Conservation (phyloP, 1,284 basidiomycete genomes). For the Trichosporon inkin region DNA sequence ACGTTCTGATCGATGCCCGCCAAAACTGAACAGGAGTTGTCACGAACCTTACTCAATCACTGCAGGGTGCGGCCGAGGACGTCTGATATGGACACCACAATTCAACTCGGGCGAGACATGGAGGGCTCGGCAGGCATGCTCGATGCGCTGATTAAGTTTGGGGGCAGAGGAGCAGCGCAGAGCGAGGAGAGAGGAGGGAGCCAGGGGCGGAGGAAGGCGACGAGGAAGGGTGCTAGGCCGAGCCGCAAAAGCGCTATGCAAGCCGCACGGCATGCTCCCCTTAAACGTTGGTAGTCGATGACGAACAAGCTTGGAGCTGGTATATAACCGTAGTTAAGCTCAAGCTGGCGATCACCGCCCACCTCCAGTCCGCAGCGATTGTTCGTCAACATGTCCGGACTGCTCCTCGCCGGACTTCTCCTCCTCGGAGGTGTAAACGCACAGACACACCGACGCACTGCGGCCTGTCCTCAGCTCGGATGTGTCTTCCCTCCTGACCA, state of each 20-base stretch:
- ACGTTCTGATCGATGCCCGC: neutral
- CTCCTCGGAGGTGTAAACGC: conserved; percentile 31
- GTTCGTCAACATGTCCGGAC: neutral
- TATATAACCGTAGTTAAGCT: neutral
- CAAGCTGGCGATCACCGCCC: neutral
- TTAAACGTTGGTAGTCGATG: too few relatives aligned
- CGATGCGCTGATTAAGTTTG: conserved; percentile 6
- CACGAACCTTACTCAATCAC: neutral
- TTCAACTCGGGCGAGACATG: neutral
- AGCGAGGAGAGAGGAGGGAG: too few relatives aligned
- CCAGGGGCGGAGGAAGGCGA: too few relatives aligned
- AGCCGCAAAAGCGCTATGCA: too few relatives aligned
- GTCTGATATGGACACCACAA: conserved; percentile 6
- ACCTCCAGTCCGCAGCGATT: neutral
- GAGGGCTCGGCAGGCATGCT: too few relatives aligned
- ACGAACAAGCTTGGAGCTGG: too few relatives aligned
- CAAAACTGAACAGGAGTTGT: neutral
- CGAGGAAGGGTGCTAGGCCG: too few relatives aligned
- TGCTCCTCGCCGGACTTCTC: conserved; percentile 22
- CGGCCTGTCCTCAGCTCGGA: conserved; percentile 47
- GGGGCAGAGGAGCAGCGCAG: too few relatives aligned
- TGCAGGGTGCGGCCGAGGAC: neutral
- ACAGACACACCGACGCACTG: conserved; percentile 48
- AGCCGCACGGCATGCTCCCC: too few relatives aligned
- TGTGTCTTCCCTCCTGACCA: conserved; percentile 48